A percentile compares a stretch with the other conserved stretches of the same genome.
phyloP scores from a whole-genome alignment of 1,284 basidiomycete species.

The Austroboletus niveus region DNA sequence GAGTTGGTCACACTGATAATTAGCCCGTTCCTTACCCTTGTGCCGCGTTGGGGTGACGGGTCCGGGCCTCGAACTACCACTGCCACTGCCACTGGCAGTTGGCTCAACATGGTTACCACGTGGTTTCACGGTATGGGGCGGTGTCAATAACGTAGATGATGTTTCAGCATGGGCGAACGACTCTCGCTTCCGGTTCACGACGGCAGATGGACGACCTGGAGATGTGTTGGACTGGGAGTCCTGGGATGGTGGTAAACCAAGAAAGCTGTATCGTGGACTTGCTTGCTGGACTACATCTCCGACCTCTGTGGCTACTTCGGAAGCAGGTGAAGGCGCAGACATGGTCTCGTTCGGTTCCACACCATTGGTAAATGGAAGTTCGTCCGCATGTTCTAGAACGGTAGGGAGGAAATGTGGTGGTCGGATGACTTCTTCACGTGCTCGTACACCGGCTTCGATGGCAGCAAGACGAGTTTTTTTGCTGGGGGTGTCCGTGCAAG shows the following conservation, averaged over 20 bases:
- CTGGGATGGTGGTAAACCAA: slow-evolving; percentile 16
- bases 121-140: slow-evolving; percentile 15
- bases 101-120: background rate
- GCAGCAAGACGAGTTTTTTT: slow-evolving; percentile 11
- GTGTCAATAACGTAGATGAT: slow-evolving; percentile 14
- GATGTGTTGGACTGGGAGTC: background rate
- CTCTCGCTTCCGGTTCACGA: no score
- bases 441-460: slow-evolving; percentile 17
- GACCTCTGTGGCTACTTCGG: slow-evolving; percentile 2
- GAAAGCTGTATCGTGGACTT: slow-evolving; percentile 19
- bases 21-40: slow-evolving; percentile 25
- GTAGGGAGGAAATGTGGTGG: no score
- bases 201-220: background rate
- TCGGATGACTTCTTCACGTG: background rate
- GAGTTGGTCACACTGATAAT: background rate
- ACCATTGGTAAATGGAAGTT: slow-evolving; percentile 18
- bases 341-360: background rate
- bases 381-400: background rate
- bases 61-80: slow-evolving; percentile 1
- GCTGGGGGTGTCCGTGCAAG: background rate
- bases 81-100: background rate
- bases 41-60: slow-evolving; percentile 19
- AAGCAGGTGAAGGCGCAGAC: background rate
- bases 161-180: no score
- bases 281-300: background rate